Evolutionary conservation across 2,329 filamentous ascomycete species (phyloP), one percentile per base, ranked within the genome.

Genomic region (Moelleriella libera): DNA sequence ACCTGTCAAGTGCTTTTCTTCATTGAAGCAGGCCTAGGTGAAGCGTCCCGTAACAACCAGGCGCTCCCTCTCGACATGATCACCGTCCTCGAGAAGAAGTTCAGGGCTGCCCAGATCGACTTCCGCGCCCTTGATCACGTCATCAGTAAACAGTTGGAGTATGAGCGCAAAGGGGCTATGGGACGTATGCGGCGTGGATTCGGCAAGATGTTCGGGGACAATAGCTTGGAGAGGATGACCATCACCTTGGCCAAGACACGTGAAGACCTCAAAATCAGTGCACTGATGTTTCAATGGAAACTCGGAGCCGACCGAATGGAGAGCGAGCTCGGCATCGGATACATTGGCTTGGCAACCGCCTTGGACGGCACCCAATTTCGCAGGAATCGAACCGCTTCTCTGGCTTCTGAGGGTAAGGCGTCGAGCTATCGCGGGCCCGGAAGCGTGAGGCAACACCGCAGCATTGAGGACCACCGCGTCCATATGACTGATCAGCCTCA

Each of bases 1-100:
- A 76, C 78, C 5, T 82, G 76, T 58, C 74, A 79, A 47, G 75
- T 80, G 41, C 67, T 85, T 41, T 83, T 80, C 69, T 75, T 77
- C n/a, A 79, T 85, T 51, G 80, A 84, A 60, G 74, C 77, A 28
- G 82, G 82, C 5, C 68, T 85, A 47, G 62, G 65, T n/a, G 74
- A 79, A 54, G 72, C 68, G 43, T 61, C 68, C 31, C 68, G 69
- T 41, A 69, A 68, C 21, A 64, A 67, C 12, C 74, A 76, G 52
- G 64, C 68, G 12, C 70, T 84, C 14, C 78, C 81, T 0, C 55
- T 63, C 5, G 80, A 84, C 48, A 75, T 83, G 60, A 68, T 76
- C 31, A 64, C 69, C n/a, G 80, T 83, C 60, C 68, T 85, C 44
- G 76, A 78, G 55, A 74, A 74, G 60, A 81, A 80, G 54, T 79